phyloP scores from a whole-genome alignment of 1,284 basidiomycete species.

The Pseudozyma tsukubaensis region DNA sequence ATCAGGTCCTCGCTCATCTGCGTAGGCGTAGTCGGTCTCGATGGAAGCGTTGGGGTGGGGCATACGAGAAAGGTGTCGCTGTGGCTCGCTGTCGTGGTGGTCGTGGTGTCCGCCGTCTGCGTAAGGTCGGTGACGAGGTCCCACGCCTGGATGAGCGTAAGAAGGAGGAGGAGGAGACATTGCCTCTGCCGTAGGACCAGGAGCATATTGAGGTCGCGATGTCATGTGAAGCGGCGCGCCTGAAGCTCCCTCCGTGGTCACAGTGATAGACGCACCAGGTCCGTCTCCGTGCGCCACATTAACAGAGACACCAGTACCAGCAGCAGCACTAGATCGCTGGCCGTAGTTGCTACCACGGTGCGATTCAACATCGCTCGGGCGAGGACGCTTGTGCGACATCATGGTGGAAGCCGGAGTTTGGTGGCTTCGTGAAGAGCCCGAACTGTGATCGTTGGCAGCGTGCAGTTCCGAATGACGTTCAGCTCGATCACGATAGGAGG shows the following conservation, averaged over 20 bases:
- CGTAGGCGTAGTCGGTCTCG: conserved; percentile 27
- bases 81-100: conserved; percentile 18
- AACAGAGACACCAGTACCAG: conserved; percentile 11
- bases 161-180: conserved; percentile 27
- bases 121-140: conserved; percentile 29
- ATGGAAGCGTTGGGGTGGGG: conserved; percentile 3
- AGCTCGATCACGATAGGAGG: conserved; percentile 16
- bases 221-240: conserved; percentile 14
- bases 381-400: conserved; percentile 20
- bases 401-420: not conserved
- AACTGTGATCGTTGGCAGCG: not conserved
- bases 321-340: conserved; percentile 14
- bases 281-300: conserved; percentile 42
- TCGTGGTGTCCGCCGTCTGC: conserved; percentile 24
- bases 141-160: conserved; percentile 10
- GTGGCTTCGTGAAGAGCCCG: conserved; percentile 5
- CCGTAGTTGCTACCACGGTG: conserved; percentile 13
- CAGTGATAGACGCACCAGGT: conserved; percentile 23
- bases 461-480: conserved; percentile 19
- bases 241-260: conserved; percentile 18
- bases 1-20: conserved; percentile 19
- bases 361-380: conserved; percentile 19
- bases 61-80: conserved; percentile 19
- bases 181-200: conserved; percentile 7
- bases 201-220: conserved; percentile 13